phyloP scores from a whole-genome alignment of 2,329 filamentous ascomycete species.

The Penicillium sp. region DNA sequence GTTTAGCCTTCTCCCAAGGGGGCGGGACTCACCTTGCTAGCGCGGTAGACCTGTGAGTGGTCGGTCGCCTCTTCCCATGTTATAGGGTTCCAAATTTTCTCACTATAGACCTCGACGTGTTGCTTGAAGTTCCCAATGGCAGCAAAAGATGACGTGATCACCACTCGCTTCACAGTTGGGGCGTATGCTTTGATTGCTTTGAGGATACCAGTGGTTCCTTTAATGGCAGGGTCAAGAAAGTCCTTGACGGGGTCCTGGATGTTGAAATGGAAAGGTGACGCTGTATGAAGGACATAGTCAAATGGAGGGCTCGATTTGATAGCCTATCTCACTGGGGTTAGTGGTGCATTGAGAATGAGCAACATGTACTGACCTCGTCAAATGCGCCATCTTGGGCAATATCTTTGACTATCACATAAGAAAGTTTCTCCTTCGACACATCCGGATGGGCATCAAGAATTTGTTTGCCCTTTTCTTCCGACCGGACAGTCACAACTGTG shows the following conservation, averaged over 20 bases:
- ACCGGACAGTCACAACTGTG: constrained; percentile 61
- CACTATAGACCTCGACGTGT: constrained; percentile 36
- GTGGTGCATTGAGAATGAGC: not conserved
- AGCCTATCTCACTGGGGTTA: constrained; percentile 35
- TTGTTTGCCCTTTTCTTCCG: constrained; percentile 58
- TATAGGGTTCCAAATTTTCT: constrained; percentile 45
- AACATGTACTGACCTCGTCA: constrained; percentile 45
- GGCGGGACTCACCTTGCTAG: constrained; percentile 49
- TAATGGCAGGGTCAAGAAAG: constrained; percentile 59
- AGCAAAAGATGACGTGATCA: constrained; percentile 67
- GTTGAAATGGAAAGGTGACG: constrained; percentile 69
- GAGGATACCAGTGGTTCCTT: constrained; percentile 61
- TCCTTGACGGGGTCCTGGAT: constrained; percentile 66
- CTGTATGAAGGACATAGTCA: constrained; percentile 70
- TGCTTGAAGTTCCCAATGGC: constrained; percentile 53
- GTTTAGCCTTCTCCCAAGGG: not conserved
- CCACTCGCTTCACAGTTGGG: constrained; percentile 67
- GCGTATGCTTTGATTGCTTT: constrained; percentile 59
- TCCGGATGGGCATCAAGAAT: constrained; percentile 54
- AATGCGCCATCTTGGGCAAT: constrained; percentile 69
- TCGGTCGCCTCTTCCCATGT: constrained; percentile 42
- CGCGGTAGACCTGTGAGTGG: constrained; percentile 42
- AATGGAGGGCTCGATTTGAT: constrained; percentile 62
- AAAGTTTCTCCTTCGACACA: constrained; percentile 54
- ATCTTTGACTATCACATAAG: constrained; percentile 67